These are phyloP conservation scores for Tylopilus intermedius DNA, from an alignment of 768 basidiomycete genomes.

Conservation along the genomic window DNA sequence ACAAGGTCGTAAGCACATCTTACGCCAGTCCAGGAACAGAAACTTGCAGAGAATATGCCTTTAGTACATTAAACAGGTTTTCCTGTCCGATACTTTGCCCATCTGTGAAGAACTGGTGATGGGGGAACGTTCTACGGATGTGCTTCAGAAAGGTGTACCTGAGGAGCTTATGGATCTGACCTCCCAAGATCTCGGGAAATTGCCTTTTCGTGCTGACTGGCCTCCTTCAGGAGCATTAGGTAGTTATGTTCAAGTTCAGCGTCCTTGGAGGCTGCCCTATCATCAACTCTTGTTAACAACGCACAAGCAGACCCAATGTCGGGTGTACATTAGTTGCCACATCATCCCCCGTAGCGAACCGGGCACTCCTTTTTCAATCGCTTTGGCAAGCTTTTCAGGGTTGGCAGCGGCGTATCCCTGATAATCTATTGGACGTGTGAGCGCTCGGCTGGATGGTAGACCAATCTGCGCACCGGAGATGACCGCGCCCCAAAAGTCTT, in stretches of 20 bases:
- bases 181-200: slow-evolving; percentile 90
- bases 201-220: slow-evolving; percentile 88
- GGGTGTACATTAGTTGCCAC: slow-evolving; percentile 86
- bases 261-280: slow-evolving; percentile 92
- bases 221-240: slow-evolving; percentile 72
- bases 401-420: slow-evolving; percentile 77
- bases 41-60: slow-evolving; percentile 89
- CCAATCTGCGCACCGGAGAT: slow-evolving; percentile 59
- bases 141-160: slow-evolving; percentile 10
- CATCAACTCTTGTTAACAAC: slow-evolving; percentile 14
- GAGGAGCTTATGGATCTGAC: slow-evolving; percentile 30
- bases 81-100: slow-evolving; percentile 95
- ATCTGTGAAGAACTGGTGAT: slow-evolving; percentile 93
- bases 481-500: slow-evolving; percentile 94
- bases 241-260: slow-evolving; percentile 79
- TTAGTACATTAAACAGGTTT: slow-evolving; percentile 94
- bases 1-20: slow-evolving; percentile 5
- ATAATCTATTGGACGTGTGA: slow-evolving; percentile 57
- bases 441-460: neutral
- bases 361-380: slow-evolving; percentile 92
- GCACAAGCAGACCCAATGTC: slow-evolving; percentile 2
- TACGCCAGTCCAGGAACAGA: neutral
- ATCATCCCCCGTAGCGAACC: slow-evolving; percentile 85
- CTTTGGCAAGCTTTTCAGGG: slow-evolving; percentile 75
- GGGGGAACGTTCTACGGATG: slow-evolving; percentile 79